Conservation (phyloP, 306 rosid genomes). For the Cucumis melo region DNA sequence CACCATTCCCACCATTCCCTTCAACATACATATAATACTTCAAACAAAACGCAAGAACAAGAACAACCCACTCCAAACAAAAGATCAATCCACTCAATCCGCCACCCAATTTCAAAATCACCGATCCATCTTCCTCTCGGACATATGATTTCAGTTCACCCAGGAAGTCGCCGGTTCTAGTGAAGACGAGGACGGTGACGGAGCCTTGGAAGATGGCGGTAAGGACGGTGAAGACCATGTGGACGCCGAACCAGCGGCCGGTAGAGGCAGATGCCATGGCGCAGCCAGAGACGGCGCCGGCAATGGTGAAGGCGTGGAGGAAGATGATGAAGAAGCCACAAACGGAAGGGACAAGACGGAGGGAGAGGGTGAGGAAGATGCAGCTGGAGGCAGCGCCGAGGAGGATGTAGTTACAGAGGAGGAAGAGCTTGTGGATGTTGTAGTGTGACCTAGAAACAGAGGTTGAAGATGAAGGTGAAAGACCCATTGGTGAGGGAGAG, state of each 20-base stretch:
- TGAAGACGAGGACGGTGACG: conserved; percentile 50
- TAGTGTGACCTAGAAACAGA: conserved; percentile 20
- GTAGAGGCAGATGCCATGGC: conserved; percentile 36
- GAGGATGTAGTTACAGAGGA: conserved; percentile 76
- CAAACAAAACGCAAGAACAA: conserved; percentile 65
- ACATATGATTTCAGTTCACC: conserved; percentile 60
- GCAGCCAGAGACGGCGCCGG: conserved; percentile 63
- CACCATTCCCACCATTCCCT: conserved; percentile 13
- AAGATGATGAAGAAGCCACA: conserved; percentile 77
- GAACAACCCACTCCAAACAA: conserved; percentile 75
- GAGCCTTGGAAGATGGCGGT: conserved; percentile 80
- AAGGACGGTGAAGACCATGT: conserved; percentile 71
- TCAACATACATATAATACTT: conserved; percentile 58
- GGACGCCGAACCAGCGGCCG: conserved; percentile 61
- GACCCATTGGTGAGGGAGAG: background rate
- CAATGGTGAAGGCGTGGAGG: conserved; percentile 63
- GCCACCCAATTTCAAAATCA: conserved; percentile 65
- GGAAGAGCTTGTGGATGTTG: conserved; percentile 66
- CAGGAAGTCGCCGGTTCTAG: conserved; percentile 50
- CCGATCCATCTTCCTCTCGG: conserved; percentile 63
- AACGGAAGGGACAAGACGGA: conserved; percentile 64
- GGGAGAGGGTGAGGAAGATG: conserved; percentile 87
- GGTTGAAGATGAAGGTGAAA: background rate
- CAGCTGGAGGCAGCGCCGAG: conserved; percentile 88
- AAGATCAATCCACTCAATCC: conserved; percentile 64